A percentile compares a stretch with the other conserved stretches of the same genome.
These are phyloP conservation scores for Blastobotrys petasosporus DNA, from an alignment of 1,139 yeast species.

Conservation along the genomic window DNA sequence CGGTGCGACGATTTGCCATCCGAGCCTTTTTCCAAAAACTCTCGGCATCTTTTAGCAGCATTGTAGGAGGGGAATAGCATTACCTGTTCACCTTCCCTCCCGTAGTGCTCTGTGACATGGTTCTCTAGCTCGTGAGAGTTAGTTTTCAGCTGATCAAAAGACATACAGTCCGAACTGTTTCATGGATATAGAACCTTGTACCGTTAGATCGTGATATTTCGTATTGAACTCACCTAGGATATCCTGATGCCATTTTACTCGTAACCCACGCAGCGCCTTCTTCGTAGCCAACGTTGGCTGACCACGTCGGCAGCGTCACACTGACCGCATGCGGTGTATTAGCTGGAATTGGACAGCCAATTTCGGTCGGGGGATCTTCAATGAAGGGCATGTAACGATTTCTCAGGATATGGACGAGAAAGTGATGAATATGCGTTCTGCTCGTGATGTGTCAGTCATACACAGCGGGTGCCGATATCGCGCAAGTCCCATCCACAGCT, in stretches of 20 bases:
- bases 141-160: not conserved
- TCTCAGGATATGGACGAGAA: conserved; percentile 3
- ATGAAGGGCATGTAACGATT: conserved; percentile 19
- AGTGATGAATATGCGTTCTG: not conserved
- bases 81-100: conserved; percentile 66
- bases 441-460: conserved; percentile 5
- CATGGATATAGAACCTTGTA: conserved; percentile 69
- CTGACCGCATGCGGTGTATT: conserved; percentile 90
- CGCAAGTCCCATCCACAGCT: no score
- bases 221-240: conserved; percentile 45
- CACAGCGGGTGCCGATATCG: no score
- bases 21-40: conserved; percentile 48
- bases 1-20: conserved; percentile 39
- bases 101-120: conserved; percentile 48
- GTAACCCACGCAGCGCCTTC: conserved; percentile 84
- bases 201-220: not conserved
- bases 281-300: conserved; percentile 84
- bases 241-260: conserved; percentile 76
- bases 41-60: conserved; percentile 81
- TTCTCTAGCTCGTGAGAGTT: conserved; percentile 17
- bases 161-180: conserved; percentile 58
- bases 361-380: conserved; percentile 39
- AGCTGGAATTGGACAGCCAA: conserved; percentile 83
- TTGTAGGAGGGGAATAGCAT: conserved; percentile 72
- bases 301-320: conserved; percentile 92